Percentiles rank a stretch among this genome's conserved stretches.
phyloP scores from a whole-genome alignment of 129 eudicot genomes.

The Logfia minima region DNA sequence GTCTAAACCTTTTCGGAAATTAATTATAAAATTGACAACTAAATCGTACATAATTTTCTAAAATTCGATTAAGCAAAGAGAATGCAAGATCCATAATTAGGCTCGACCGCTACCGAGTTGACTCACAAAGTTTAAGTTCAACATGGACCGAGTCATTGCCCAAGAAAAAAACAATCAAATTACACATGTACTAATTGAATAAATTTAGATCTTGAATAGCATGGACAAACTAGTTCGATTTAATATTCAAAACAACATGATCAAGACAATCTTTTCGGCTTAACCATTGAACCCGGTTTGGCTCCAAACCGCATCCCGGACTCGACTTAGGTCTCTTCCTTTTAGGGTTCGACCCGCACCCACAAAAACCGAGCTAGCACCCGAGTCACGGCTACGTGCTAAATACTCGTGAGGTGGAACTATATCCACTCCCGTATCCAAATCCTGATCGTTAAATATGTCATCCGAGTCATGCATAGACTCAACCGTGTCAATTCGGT shows the following conservation, averaged over 20 bases:
- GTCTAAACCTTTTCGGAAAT: too few species aligned
- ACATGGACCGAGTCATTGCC: conserved; percentile 41
- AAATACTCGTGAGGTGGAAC: conserved; percentile 81
- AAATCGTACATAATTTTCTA: not conserved
- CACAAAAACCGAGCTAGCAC: conserved; percentile 63
- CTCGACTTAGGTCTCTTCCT: conserved; percentile 82
- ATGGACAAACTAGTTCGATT: not conserved
- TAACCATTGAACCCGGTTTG: conserved; percentile 79
- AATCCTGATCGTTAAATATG: conserved; percentile 29
- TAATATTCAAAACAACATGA: conserved; percentile 7
- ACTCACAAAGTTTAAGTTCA: conserved; percentile 44
- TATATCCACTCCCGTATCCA: conserved; percentile 40
- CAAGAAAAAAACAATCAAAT: conserved; percentile 34
- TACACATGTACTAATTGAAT: conserved; percentile 18
- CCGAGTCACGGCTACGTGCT: conserved; percentile 54
- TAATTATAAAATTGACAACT: not conserved
- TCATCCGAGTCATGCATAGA: conserved; percentile 67
- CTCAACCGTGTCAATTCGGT: conserved; percentile 74
- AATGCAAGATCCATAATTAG: conserved; percentile 28
- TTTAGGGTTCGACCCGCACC: conserved; percentile 76
- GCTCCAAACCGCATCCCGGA: conserved; percentile 86
- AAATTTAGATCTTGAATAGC: not conserved
- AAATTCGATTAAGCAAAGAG: not conserved
- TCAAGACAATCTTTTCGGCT: conserved; percentile 2
- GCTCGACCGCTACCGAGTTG: conserved; percentile 44